Evolutionary conservation across 2,329 filamentous ascomycete genomes (phyloP).

Genomic region (Cadophora luteo-olivacea): DNA sequence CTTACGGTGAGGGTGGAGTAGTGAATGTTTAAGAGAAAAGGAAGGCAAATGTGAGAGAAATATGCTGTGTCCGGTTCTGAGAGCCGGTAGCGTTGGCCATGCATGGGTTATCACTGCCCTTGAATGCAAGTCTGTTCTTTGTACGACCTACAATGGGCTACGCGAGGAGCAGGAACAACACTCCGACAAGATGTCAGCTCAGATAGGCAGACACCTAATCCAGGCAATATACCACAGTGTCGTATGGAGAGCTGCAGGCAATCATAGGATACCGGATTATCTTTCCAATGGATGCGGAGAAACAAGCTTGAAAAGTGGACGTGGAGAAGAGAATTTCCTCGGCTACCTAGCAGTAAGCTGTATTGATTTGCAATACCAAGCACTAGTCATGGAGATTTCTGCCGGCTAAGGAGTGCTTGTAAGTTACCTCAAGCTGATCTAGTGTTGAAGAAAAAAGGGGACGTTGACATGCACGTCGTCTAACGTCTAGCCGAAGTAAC

Average conservation of each 20-base stretch:
- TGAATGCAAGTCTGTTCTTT: neutral
- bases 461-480: conserved; percentile 12
- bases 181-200: neutral
- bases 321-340: conserved; percentile 1
- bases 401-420: conserved; percentile 12
- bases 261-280: neutral
- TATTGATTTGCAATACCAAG: neutral
- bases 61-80: conserved; percentile 14
- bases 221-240: neutral
- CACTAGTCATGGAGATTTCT: neutral
- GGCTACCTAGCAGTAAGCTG: neutral
- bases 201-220: neutral
- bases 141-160: conserved; percentile 4
- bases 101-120: neutral
- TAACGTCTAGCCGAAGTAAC: conserved; percentile 15
- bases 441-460: neutral
- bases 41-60: conserved; percentile 17
- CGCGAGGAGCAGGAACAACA: conserved; percentile 7
- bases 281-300: conserved; percentile 3
- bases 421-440: neutral
- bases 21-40: neutral
- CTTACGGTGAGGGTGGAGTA: conserved; percentile 1
- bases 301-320: neutral
- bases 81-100: conserved; percentile 11
- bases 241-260: conserved; percentile 2